Percentiles rank a stretch among this genome's conserved stretches.
Conservation (phyloP, 495 filamentous ascomycete genomes). For the Amphirosellinia nigrospora region DNA sequence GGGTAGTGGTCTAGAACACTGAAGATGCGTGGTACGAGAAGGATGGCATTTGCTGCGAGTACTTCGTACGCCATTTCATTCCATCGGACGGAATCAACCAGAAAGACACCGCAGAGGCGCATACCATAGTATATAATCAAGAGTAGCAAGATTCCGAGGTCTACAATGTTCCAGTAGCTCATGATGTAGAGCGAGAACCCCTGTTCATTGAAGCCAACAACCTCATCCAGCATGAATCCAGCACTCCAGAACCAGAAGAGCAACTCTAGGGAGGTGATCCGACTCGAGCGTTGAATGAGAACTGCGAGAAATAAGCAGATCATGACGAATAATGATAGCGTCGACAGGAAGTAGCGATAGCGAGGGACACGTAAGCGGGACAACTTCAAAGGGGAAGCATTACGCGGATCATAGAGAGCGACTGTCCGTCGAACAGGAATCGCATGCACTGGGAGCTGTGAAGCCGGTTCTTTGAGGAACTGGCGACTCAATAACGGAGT, state of each 20-base stretch:
- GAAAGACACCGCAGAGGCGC: slow-evolving; percentile 81
- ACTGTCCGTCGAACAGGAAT: slow-evolving; percentile 71
- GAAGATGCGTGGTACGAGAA: slow-evolving; percentile 89
- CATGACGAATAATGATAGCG: slow-evolving; percentile 78
- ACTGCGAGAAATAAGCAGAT: slow-evolving; percentile 85
- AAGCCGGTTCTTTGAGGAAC: slow-evolving; percentile 44
- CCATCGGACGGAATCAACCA: slow-evolving; percentile 70
- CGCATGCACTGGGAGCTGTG: slow-evolving; percentile 39
- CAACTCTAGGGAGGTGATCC: slow-evolving; percentile 81
- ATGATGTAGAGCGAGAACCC: slow-evolving; percentile 94
- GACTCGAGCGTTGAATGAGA: slow-evolving; percentile 67
- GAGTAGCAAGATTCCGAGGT: slow-evolving; percentile 84
- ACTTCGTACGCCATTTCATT: slow-evolving; percentile 89
- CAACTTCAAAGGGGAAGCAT: slow-evolving; percentile 89
- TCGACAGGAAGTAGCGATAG: slow-evolving; percentile 88
- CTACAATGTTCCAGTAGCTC: slow-evolving; percentile 96
- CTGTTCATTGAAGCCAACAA: slow-evolving; percentile 91
- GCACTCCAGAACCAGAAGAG: slow-evolving; percentile 97
- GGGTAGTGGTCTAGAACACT: slow-evolving; percentile 91
- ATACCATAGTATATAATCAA: slow-evolving; percentile 88
- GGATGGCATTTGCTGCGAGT: slow-evolving; percentile 83
- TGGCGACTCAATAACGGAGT: slow-evolving; percentile 54
- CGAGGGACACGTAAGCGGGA: slow-evolving; percentile 87
- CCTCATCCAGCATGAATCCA: slow-evolving; percentile 95
- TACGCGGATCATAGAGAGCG: slow-evolving; percentile 85